Conservation (phyloP, 2,329 filamentous ascomycete species). For the Pyricularia pennisetigena region DNA sequence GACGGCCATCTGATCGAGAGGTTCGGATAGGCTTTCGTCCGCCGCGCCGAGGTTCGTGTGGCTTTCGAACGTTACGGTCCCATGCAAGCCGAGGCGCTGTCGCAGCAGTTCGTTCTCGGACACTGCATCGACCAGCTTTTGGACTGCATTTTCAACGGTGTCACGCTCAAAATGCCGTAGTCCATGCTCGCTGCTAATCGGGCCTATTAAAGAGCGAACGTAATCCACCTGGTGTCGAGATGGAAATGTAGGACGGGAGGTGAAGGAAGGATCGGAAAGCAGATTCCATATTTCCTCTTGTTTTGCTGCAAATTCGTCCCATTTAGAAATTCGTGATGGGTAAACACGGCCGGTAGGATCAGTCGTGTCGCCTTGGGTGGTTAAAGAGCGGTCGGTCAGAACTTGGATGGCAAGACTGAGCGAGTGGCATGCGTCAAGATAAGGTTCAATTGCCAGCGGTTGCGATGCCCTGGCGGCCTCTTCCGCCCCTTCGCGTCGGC, state of each 20-base stretch:
- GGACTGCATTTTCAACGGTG: constrained; percentile 24
- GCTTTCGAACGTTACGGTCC: constrained; percentile 25
- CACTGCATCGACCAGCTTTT: constrained; percentile 19
- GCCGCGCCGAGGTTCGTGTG: constrained; percentile 21
- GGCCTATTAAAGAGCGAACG: no score
- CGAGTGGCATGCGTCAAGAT: background rate
- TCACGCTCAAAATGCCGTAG: constrained; percentile 22
- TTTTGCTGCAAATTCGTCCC: background rate
- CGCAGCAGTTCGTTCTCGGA: constrained; percentile 18
- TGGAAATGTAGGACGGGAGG: background rate
- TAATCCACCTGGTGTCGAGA: background rate
- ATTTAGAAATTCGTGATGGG: constrained; percentile 22
- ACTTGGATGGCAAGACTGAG: constrained; percentile 9
- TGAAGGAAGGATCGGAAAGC: background rate
- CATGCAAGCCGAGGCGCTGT: constrained; percentile 17
- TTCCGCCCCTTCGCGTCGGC: no score
- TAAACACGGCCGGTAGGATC: constrained; percentile 19
- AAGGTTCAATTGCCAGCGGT: background rate
- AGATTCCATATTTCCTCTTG: background rate
- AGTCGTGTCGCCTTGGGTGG: constrained; percentile 9
- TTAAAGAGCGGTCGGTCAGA: constrained; percentile 19
- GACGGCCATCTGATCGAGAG: no score
- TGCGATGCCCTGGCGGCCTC: no score
- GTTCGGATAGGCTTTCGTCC: constrained; percentile 14
- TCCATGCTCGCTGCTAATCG: no score